Evolutionary conservation across 163 green algal species (phyloP), one percentile per base, ranked within the genome.

Genomic region (Scenedesmus sp.): DNA sequence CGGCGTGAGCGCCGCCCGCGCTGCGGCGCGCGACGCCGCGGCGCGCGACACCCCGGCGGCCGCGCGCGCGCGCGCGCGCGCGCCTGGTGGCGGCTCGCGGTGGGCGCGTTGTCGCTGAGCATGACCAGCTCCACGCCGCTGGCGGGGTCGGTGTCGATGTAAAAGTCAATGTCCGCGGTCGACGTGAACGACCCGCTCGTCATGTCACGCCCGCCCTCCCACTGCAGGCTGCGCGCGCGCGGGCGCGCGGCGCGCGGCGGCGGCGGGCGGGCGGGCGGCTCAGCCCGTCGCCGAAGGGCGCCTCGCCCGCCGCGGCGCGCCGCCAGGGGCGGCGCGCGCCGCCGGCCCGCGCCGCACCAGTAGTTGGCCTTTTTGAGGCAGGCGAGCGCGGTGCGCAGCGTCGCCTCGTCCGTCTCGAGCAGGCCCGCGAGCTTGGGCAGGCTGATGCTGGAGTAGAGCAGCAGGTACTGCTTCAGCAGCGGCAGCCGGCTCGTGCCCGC

Each of bases 361-460:
- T 75, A 72, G 77, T 73, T 78, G 65, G 86, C 86, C 56, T 86
- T 86, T 74, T 87, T 89, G 53, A 93, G 82, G 74, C 77, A 84
- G 24, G 82, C 78, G 58, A 96, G 86, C 50, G 92, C 81, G 15
- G 81, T 87, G 29, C 95, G 86, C 82, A 96, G 87, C 42, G 74
- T 67, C 18, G 51, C 60, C 66, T 92, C 85, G 60, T 97, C 91
- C 13, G 92, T 87, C 58, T 98, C 95, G 79, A 97, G 90, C 44
- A 98, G 87, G n/a, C 36, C 62, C 6, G 93, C 93, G 51, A 99
- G 91, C 88, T 98, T 98, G 54, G 84, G 36, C 64, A 96, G 81
- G n/a, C 83, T 88, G 86, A 97, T 96, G 81, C 60, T 67, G 34
- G 86, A 91, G 91, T 99, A 99, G 54, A 99, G 93, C 78, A 94